These are phyloP conservation scores for Curvularia sp. DNA, from an alignment of 2,329 filamentous ascomycete genomes.

Conservation along the genomic window DNA sequence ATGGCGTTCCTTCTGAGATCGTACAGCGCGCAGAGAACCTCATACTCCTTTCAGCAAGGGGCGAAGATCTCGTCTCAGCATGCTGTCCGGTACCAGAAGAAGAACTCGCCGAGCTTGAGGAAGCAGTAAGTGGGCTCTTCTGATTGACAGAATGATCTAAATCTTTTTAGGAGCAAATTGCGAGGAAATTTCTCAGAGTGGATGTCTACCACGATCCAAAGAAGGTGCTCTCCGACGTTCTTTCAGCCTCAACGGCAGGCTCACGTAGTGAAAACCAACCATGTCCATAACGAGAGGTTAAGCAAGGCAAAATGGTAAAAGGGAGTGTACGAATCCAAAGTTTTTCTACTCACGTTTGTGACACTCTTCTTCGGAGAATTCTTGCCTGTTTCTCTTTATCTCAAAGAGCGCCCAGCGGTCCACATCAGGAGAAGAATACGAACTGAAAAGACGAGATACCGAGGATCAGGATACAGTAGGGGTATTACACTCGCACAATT, in stretches of 20 bases:
- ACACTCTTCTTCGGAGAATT: neutral
- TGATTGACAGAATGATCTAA: conserved; percentile 15
- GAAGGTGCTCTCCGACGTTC: conserved; percentile 48
- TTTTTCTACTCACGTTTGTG: neutral
- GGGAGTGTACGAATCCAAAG: neutral
- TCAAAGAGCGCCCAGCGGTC: neutral
- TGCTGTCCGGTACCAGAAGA: conserved; percentile 71
- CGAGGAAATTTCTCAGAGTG: conserved; percentile 52
- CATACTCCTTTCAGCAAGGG: conserved; percentile 69
- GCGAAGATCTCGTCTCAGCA: conserved; percentile 76
- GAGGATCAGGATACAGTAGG: neutral
- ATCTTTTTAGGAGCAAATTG: conserved; percentile 49
- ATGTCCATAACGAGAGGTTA: neutral
- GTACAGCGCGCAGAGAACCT: conserved; percentile 79
- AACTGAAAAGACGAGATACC: neutral
- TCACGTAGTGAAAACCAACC: neutral
- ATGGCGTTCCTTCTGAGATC: conserved; percentile 76
- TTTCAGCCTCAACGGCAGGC: conserved; percentile 22
- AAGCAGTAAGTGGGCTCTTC: conserved; percentile 60
- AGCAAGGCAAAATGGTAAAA: neutral
- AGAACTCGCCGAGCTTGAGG: conserved; percentile 71
- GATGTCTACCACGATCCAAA: conserved; percentile 48
- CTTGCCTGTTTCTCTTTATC: neutral
- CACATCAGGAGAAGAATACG: neutral
- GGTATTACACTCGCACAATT: neutral